These are phyloP conservation scores for Darksidea phi DNA, from an alignment of 495 filamentous ascomycete genomes.

Conservation along the genomic window DNA sequence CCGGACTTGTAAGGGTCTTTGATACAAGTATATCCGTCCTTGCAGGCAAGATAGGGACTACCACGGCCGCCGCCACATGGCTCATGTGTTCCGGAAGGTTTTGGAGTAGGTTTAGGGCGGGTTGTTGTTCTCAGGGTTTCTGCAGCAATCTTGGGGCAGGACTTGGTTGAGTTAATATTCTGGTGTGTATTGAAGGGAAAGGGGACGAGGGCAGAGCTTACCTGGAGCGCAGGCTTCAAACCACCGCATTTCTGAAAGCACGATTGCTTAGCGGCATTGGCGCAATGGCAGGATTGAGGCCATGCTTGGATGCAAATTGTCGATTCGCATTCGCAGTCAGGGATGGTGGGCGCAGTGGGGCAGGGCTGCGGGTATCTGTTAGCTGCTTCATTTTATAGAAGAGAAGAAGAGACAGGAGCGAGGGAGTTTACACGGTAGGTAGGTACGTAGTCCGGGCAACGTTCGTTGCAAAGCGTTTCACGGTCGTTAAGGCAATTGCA, in stretches of 20 bases:
- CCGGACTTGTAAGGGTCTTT: conserved; percentile 23
- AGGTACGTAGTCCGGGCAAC: conserved; percentile 24
- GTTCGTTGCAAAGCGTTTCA: conserved; percentile 16
- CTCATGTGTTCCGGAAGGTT: conserved; percentile 10
- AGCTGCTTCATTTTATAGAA: neutral
- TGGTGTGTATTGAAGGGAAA: neutral
- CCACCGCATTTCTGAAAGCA: conserved; percentile 32
- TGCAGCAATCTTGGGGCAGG: neutral
- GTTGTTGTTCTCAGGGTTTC: neutral
- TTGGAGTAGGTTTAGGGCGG: neutral
- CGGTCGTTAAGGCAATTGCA: conserved; percentile 27
- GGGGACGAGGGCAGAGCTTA: conserved; percentile 10
- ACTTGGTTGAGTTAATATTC: neutral
- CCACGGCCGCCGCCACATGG: conserved; percentile 29
- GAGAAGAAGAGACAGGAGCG: neutral
- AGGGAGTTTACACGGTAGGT: conserved; percentile 11
- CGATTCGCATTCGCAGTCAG: conserved; percentile 17
- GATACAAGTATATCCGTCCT: conserved; percentile 15
- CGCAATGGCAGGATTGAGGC: conserved; percentile 25
- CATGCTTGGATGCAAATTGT: conserved; percentile 14
- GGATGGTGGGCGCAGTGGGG: conserved; percentile 5
- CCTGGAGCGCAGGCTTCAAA: conserved; percentile 1
- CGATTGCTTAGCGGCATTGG: conserved; percentile 1
- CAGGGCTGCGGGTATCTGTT: conserved; percentile 9
- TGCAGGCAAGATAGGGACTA: conserved; percentile 6